A percentile compares a stretch with the other conserved stretches of the same genome.
Evolutionary conservation across 1,284 basidiomycete genomes (phyloP).

Genomic region (Sanghuangporus weigelae): DNA sequence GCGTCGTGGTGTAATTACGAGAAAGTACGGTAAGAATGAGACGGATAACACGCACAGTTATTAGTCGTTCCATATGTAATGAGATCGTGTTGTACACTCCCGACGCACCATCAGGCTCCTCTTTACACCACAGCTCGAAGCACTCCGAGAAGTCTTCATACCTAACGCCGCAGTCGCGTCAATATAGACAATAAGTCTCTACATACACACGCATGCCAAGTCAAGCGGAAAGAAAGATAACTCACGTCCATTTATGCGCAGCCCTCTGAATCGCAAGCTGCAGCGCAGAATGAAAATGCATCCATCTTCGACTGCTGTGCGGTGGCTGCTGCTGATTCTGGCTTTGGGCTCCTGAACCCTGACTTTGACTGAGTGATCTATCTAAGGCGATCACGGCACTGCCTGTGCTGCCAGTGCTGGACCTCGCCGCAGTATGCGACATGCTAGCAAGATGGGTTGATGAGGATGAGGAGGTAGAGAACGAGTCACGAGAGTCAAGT

Average conservation of each 20-base stretch:
- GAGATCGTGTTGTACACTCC: conserved; percentile 63
- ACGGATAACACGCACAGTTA: conserved; percentile 39
- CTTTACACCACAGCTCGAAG: conserved; percentile 68
- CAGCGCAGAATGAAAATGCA: conserved; percentile 67
- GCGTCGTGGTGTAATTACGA: conserved; percentile 4
- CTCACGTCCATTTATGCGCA: conserved; percentile 79
- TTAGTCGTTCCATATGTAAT: conserved; percentile 61
- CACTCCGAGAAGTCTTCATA: conserved; percentile 76
- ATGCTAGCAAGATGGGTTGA: too few species aligned
- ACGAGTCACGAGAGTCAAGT: too few species aligned
- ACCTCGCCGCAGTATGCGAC: background rate
- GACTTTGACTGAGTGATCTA: conserved; percentile 5
- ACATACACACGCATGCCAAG: background rate
- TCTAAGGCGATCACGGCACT: background rate
- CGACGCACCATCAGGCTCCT: conserved; percentile 62
- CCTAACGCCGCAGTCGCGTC: conserved; percentile 41
- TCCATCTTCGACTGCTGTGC: conserved; percentile 63
- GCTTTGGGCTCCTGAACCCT: conserved; percentile 20
- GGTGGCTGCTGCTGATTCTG: conserved; percentile 25
- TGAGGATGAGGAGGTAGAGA: too few species aligned
- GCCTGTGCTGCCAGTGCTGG: background rate
- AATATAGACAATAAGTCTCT: background rate
- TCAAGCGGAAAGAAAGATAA: conserved; percentile 19
- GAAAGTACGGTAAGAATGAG: background rate
- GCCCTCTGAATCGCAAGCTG: conserved; percentile 69